phyloP scores from a whole-genome alignment of 257 asterid genomes.

The Solanum verrucosum region DNA sequence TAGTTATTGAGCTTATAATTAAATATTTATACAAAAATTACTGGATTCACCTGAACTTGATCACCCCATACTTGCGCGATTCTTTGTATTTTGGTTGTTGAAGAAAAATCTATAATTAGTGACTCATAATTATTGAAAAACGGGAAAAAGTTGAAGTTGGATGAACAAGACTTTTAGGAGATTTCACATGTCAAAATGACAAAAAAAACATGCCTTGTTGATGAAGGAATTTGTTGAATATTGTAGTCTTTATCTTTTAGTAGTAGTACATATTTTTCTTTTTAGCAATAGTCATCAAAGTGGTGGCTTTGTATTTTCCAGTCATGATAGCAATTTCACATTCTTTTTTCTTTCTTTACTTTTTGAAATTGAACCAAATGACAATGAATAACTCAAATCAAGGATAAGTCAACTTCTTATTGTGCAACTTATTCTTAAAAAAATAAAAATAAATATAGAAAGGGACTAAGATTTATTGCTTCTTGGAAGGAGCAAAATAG shows the following conservation, averaged over 20 bases:
- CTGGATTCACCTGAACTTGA: neutral
- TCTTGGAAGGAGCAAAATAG: neutral
- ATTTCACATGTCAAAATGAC: slow-evolving; percentile 1
- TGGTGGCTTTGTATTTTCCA: neutral
- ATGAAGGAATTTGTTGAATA: slow-evolving; percentile 6
- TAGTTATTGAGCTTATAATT: neutral
- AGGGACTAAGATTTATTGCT: neutral
- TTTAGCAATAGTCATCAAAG: neutral
- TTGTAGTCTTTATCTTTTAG: neutral
- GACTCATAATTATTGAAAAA: neutral
- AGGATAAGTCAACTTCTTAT: neutral
- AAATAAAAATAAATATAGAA: neutral
- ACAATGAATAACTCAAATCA: neutral
- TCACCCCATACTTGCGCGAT: neutral
- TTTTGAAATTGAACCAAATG: neutral
- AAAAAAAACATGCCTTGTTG: slow-evolving; percentile 2
- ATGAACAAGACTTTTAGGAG: neutral
- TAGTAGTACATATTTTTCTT: neutral
- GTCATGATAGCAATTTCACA: neutral
- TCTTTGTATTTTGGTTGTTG: neutral
- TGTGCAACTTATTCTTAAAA: neutral
- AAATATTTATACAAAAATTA: neutral
- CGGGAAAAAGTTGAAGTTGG: neutral
- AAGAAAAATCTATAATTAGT: neutral
- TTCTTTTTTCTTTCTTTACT: slow-evolving; percentile 4